Base-by-base conservation (phyloP, 1,284 basidiomycete genomes). In the Termitomyces sp. region DNA sequence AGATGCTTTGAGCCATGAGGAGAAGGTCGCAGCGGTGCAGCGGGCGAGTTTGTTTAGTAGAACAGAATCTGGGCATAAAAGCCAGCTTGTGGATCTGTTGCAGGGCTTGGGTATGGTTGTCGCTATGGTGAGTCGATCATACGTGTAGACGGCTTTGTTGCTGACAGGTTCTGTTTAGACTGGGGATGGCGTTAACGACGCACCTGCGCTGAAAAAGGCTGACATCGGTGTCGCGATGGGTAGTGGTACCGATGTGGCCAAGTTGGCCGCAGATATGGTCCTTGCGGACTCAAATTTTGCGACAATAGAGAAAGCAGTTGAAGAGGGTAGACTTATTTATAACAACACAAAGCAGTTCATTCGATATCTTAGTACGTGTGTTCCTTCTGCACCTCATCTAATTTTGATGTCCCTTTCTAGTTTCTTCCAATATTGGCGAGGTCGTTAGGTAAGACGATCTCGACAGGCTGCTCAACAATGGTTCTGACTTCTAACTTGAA, bases 211-310 rank as follows among this genome's bases (percentile, higher is more conserved):
- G 64, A 97, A 97, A 71, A 95, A 91, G 77, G 96, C 96, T 15
- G 95, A 98, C 65, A 98, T 99, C 64, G 96, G 96, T 66, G 91
- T 99, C 54, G 91, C 94, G n/a, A 98, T 99, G 96, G 96, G 96
- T 46, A 93, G 90, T 59, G 97, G 96, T 49, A 99, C 96, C 0
- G 97, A 99, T 68, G 97, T 99, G 28, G 96, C 97, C 56, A 98
- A 98, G 73, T 80, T 98, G 60, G 97, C 97, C 9, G 94, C 95
- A 21, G 96, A 99, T 70, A 96, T 94, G 91, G 91, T 95, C 36
- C 83, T 95, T 45, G 90, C 92, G 2, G 89, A 92, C 68, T 90
- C 88, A 12, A 92, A 92, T 72, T 92, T 92, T 67, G 82, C 94
- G 6, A 98, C 97, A 1, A 97, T 99, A 69, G 88, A 97, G 64